Conservation (phyloP, 805 yeast genomes). For the Candida ovalis region DNA sequence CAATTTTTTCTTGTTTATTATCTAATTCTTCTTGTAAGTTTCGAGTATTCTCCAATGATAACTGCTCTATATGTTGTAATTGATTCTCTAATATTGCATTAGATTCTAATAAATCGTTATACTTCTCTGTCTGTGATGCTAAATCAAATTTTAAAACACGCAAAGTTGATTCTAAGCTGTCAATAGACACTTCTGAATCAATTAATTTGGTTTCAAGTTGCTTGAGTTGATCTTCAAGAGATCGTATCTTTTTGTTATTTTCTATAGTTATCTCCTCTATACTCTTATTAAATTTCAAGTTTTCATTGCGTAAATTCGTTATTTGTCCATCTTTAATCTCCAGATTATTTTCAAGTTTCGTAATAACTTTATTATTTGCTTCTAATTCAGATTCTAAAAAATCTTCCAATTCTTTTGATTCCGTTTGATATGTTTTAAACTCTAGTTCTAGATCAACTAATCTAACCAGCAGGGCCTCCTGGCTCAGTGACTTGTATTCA, state of each 20-base stretch:
- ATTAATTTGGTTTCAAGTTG: constrained; percentile 14
- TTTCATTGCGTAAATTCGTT: constrained; percentile 3
- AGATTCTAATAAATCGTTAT: constrained; percentile 20
- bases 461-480: constrained; percentile 12
- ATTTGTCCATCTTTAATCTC: neutral
- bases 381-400: constrained; percentile 23
- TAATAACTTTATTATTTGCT: neutral
- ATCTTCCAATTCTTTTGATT: constrained; percentile 24
- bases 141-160: constrained; percentile 14
- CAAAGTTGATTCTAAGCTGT: constrained; percentile 19
- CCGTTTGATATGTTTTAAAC: constrained; percentile 16
- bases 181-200: constrained; percentile 24
- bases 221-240: constrained; percentile 5
- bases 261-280: constrained; percentile 6
- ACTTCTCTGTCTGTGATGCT: constrained; percentile 9
- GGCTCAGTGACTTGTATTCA: neutral
- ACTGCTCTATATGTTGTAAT: neutral
- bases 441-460: constrained; percentile 21
- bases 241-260: neutral
- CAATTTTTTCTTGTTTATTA: constrained; percentile 4
- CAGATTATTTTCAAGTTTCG: constrained; percentile 3
- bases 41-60: neutral
- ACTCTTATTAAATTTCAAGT: constrained; percentile 6
- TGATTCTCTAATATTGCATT: constrained; percentile 26
- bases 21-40: neutral